Evolutionary conservation across 495 filamentous ascomycete genomes (phyloP).

Genomic region (Tuber borchii): DNA sequence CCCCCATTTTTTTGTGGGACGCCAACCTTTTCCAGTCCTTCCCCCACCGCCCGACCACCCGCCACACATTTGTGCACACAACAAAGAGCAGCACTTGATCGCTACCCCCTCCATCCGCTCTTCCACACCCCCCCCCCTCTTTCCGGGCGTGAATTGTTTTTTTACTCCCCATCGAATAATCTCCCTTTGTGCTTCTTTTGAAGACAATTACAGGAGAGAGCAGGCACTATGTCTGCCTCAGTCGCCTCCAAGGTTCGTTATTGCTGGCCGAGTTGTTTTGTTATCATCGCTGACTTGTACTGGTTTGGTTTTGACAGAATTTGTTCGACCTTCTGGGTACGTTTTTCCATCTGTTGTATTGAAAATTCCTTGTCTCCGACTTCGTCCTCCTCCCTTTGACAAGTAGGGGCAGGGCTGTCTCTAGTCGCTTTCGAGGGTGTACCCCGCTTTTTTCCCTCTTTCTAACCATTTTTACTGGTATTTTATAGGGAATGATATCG

Average conservation of each 20-base stretch:
- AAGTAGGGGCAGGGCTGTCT: background rate
- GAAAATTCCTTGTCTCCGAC: background rate
- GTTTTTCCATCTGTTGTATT: conserved; percentile 27
- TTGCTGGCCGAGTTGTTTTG: conserved; percentile 10
- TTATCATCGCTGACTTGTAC: conserved; percentile 41
- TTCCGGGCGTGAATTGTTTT: conserved; percentile 3
- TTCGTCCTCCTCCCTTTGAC: background rate
- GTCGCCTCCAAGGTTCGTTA: conserved; percentile 56
- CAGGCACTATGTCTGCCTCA: conserved; percentile 50
- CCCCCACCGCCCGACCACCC: background rate
- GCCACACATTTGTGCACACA: background rate
- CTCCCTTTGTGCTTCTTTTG: conserved; percentile 33
- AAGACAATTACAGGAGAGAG: conserved; percentile 39
- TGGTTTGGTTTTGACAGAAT: conserved; percentile 53
- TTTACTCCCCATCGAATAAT: conserved; percentile 19
- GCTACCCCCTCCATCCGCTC: background rate
- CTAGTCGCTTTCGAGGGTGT: conserved; percentile 2
- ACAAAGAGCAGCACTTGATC: background rate
- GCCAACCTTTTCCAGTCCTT: conserved; percentile 1
- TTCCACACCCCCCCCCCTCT: background rate
- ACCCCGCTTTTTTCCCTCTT: conserved; percentile 24
- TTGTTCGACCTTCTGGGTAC: conserved; percentile 83
- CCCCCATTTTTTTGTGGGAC: background rate
- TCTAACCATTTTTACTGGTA: conserved; percentile 15
- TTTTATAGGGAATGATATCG: conserved; percentile 73